A percentile compares a stretch with the other conserved stretches of the same genome.
Conservation (phyloP, 1,284 basidiomycete species). For the Wallemia ichthyophaga region DNA sequence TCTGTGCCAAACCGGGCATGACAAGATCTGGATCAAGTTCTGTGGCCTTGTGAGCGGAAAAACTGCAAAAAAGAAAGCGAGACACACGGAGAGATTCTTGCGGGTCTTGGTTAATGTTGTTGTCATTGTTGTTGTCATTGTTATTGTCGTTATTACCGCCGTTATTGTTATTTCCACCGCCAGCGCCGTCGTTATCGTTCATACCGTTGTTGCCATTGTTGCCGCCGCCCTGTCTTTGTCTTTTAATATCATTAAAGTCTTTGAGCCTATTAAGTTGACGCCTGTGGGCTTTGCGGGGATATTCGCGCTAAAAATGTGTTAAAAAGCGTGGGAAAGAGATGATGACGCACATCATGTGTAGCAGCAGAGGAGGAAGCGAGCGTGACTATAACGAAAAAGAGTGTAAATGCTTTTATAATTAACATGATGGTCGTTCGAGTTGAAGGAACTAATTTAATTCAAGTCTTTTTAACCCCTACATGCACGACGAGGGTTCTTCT, state of each 20-base stretch:
- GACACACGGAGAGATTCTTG: neutral
- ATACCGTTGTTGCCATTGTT: neutral
- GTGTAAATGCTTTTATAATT: neutral
- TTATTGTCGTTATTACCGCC: too few relatives aligned
- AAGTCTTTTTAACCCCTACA: neutral
- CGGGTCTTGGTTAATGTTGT: neutral
- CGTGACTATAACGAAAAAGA: neutral
- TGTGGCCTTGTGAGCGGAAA: neutral
- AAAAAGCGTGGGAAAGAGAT: neutral
- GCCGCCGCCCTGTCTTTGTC: neutral
- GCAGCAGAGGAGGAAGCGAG: neutral
- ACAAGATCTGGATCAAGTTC: neutral
- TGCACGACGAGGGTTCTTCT: neutral
- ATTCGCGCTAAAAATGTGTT: neutral
- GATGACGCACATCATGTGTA: neutral
- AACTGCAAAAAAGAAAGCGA: neutral
- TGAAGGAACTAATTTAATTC: neutral
- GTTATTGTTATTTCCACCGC: neutral
- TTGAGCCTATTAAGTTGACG: neutral
- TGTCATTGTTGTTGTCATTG: neutral
- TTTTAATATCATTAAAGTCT: neutral
- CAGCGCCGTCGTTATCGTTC: neutral
- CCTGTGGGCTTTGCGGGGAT: neutral
- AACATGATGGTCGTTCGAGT: neutral
- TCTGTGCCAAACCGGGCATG: neutral